These are phyloP conservation scores for Claviceps citrina DNA, from an alignment of 2,329 filamentous ascomycete genomes.

Conservation along the genomic window DNA sequence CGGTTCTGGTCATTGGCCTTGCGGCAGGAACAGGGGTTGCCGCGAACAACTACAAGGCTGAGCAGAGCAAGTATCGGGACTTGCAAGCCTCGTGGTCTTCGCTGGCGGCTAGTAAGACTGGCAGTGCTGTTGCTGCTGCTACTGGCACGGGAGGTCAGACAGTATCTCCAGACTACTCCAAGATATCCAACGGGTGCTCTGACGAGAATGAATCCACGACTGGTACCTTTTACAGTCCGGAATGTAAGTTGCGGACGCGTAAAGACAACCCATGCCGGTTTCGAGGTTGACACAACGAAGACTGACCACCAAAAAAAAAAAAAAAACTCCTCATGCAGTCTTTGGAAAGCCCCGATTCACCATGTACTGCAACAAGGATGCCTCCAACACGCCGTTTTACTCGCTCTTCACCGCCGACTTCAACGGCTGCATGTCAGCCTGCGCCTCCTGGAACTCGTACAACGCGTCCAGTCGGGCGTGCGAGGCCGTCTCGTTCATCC, in stretches of 20 bases:
- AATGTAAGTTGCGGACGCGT: background rate
- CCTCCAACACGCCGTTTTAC: slow-evolving; percentile 21
- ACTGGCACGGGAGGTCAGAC: too few relatives aligned
- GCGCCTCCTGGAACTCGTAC: slow-evolving; percentile 21
- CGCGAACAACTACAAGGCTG: slow-evolving; percentile 23
- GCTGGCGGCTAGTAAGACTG: background rate
- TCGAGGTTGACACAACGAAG: too few relatives aligned
- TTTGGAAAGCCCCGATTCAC: slow-evolving; percentile 22
- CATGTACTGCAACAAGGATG: slow-evolving; percentile 29
- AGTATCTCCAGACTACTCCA: slow-evolving; percentile 1
- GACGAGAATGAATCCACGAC: slow-evolving; percentile 19
- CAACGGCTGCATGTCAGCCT: slow-evolving; percentile 32
- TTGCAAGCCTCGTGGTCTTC: slow-evolving; percentile 14
- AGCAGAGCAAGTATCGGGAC: slow-evolving; percentile 9
- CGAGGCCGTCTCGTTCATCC: slow-evolving; percentile 9
- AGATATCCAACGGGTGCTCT: slow-evolving; percentile 26
- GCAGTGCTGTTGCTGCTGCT: background rate
- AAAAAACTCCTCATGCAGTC: slow-evolving; percentile 14
- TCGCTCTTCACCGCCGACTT: slow-evolving; percentile 29
- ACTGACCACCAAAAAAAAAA: too few relatives aligned
- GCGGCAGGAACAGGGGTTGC: slow-evolving; percentile 29
- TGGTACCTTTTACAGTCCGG: slow-evolving; percentile 8
- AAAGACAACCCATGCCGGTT: too few relatives aligned
- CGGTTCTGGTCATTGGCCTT: slow-evolving; percentile 27
- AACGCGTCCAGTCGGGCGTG: slow-evolving; percentile 5